Base-by-base conservation (phyloP, 2,329 filamentous ascomycete species). In the Fusarium ramigenum region DNA sequence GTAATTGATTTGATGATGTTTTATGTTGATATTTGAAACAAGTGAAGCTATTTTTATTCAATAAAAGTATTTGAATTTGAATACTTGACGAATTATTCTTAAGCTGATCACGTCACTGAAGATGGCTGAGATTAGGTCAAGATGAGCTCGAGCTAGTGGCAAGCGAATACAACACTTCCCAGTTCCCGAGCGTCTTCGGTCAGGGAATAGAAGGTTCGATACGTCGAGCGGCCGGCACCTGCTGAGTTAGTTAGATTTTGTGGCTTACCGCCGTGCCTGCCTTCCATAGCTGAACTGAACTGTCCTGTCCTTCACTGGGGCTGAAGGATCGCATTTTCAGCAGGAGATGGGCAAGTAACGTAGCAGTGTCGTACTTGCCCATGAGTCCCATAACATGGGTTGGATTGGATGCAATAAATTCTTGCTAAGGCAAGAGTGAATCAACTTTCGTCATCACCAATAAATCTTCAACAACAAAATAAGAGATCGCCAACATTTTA, bases 141-240 rank as follows among this genome's bases (percentile, higher is more conserved):
- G 32, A 21, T 36, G 49, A 53, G 32, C 12, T 5, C n/a, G 43
- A 56, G 65, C 59, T 69, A 69, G 66, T 69, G 66, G 66, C 66
- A 69, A 65, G 39, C 66, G 54, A 53, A 54, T 63, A 64, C 66
- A 64, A 64, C 66, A 64, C n/a, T 21, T 25, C 40, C 25, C 28
- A 47, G 25, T 28, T 47, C 25, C 42, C 50, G 25, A 69, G 36
- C 65, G 30, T 30, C 66, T 69, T 69, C 36, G 46, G 59, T 39
- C 65, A 69, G 53, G 59, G 43, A 66, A 69, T 69, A 60, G 66
- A 69, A 69, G 44, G 59, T 59, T 69, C 42, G 28, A 69, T 58
- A n/a, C 44, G 19, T 30, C 14, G 50, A 69, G 32, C 34, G 47
- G 30, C 47, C 47, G 47, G 43, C 36, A 49, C 42, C 56, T 68